Evolutionary conservation across 805 yeast genomes (phyloP), one percentile per base, ranked within the genome.

Genomic region (Grigorovia humatica): DNA sequence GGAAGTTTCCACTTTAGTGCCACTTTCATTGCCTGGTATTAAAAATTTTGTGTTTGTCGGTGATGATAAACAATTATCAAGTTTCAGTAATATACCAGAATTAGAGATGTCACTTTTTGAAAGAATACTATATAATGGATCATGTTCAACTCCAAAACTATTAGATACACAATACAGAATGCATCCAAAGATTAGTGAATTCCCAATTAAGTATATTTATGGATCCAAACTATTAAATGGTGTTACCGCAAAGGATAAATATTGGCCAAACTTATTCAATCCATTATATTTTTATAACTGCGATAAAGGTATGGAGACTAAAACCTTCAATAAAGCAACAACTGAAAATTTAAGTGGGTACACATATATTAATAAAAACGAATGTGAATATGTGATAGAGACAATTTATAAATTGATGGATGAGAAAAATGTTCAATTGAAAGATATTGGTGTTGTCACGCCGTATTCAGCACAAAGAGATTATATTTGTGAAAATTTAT

Each of bases 401-500:
- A 68, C 76, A 0, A 58, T 84, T 45, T 76, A 73, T 46, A 70
- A 69, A 23, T 68, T 83, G 55, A 74, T 82, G 18, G 70, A 74
- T 53, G 83, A 79, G 35, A 80, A 82, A 59, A 71, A 73, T 13
- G 74, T 83, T 29, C 57, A 68, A 9, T 71, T 74, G 43, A 65
- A 70, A 2, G 74, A 79, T 41, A 82, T 83, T 50, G 85, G 88
- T 56, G 70, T 83, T 13, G 80, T 84, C 52, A 84, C 89, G 0
- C 88, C 88, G n/a, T 84, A 84, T 62, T 76, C 86, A 44, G 88
- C 87, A 0, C 90, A 84, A 60, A 70, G 89, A 57, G 87, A 83
- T 59, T 62, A 79, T 52, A 67, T 84, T 17, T 80, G 88, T 0
- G 66, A 74, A 3, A 58, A 62, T 0, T 66, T 83, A 41, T 76